Evolutionary conservation across 2,329 filamentous ascomycete genomes (phyloP).

Genomic region (Aspergillus pseudonomiae): DNA sequence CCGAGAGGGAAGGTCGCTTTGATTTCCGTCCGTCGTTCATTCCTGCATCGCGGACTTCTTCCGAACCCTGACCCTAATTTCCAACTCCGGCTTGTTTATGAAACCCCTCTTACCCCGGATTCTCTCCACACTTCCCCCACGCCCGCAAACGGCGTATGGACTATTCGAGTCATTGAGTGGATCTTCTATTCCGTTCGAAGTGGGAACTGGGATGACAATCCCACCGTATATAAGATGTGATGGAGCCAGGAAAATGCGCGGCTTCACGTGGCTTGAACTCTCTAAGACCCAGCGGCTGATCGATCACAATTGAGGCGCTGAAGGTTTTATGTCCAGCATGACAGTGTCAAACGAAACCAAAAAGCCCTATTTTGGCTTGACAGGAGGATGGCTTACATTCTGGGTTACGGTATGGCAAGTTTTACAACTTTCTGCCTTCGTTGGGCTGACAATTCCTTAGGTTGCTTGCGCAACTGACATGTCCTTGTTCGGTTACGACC

Average conservation of each 20-base stretch:
- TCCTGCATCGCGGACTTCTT: background rate
- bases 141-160: no score
- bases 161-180: no score
- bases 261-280: background rate
- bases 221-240: background rate
- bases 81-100: no score
- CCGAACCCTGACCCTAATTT: background rate
- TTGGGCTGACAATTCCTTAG: background rate
- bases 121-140: no score
- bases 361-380: slow-evolving; percentile 56
- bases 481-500: slow-evolving; percentile 6
- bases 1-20: background rate
- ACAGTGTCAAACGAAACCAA: background rate
- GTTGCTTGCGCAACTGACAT: slow-evolving; percentile 3
- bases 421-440: no score
- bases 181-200: background rate
- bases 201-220: background rate
- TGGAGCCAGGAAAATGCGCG: background rate
- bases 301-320: background rate
- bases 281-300: background rate
- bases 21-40: background rate
- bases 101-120: no score
- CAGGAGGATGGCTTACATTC: slow-evolving; percentile 59
- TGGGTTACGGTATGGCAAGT: slow-evolving; percentile 52
- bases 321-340: background rate